phyloP scores from a whole-genome alignment of 2,329 filamentous ascomycete genomes.

The Fusarium chuoi region DNA sequence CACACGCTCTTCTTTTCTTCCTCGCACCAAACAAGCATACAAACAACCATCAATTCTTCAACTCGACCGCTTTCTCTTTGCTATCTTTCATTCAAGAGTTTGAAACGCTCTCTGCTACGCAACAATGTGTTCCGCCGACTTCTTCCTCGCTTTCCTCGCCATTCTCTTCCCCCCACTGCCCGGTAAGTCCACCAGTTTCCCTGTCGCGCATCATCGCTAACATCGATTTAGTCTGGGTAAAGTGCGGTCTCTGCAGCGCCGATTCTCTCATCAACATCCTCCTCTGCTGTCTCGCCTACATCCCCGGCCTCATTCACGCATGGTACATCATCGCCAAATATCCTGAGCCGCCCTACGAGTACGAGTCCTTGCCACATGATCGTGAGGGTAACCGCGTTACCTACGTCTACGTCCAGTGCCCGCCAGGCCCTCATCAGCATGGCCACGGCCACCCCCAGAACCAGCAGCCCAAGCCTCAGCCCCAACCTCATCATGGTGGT shows the following conservation, averaged over 20 bases:
- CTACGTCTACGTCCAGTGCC: slow-evolving; percentile 78
- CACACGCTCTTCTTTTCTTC: slow-evolving; percentile 24
- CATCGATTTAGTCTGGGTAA: slow-evolving; percentile 83
- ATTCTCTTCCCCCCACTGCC: slow-evolving; percentile 73
- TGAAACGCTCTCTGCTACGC: not conserved
- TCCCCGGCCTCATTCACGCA: slow-evolving; percentile 91
- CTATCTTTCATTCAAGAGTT: not conserved
- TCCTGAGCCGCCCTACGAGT: slow-evolving; percentile 79
- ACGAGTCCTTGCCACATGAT: slow-evolving; percentile 72
- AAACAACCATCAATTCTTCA: slow-evolving; percentile 12
- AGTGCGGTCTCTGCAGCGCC: slow-evolving; percentile 89
- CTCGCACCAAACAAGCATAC: slow-evolving; percentile 7
- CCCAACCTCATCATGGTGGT: slow-evolving; percentile 45
- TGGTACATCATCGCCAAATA: slow-evolving; percentile 98
- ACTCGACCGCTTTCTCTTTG: not conserved
- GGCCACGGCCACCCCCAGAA: slow-evolving; percentile 41
- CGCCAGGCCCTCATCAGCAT: slow-evolving; percentile 50
- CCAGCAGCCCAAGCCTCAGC: slow-evolving; percentile 44
- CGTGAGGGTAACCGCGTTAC: slow-evolving; percentile 69
- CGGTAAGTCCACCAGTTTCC: slow-evolving; percentile 57
- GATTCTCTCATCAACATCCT: slow-evolving; percentile 96
- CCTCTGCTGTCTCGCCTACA: slow-evolving; percentile 80
- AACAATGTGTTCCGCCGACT: slow-evolving; percentile 67
- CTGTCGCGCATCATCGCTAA: slow-evolving; percentile 19
- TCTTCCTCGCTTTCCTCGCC: slow-evolving; percentile 72